Percentiles rank a stretch among this genome's conserved stretches.
phyloP scores from a whole-genome alignment of 176 grass and related monocot genomes.

The Paspalum notatum region DNA sequence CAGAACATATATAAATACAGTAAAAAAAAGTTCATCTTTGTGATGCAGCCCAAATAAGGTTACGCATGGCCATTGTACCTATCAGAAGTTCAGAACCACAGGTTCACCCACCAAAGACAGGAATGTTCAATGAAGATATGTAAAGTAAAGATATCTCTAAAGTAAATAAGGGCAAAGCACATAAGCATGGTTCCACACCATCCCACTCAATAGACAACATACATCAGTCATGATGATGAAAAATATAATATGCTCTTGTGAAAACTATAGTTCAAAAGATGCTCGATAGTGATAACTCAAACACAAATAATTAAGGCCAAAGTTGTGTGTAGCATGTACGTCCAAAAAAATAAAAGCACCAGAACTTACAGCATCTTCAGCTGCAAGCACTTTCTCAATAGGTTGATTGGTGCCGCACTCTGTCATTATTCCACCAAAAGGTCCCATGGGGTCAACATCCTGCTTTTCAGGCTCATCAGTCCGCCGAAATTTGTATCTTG shows the following conservation, averaged over 20 bases:
- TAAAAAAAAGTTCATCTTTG: not conserved
- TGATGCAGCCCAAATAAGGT: not conserved
- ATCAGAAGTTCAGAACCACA: not conserved
- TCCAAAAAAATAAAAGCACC: slow-evolving; percentile 14
- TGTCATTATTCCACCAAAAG: slow-evolving; percentile 75
- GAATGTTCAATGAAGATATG: slow-evolving; percentile 11
- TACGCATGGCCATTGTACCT: not conserved
- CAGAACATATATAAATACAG: not conserved
- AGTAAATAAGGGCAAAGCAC: slow-evolving; percentile 18
- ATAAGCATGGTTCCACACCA: slow-evolving; percentile 15
- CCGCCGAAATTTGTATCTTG: slow-evolving; percentile 70
- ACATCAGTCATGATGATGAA: slow-evolving; percentile 19
- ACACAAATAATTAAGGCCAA: not conserved
- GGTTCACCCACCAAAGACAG: not conserved
- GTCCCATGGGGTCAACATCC: slow-evolving; percentile 32
- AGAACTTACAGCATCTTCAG: slow-evolving; percentile 81
- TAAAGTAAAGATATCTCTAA: not conserved
- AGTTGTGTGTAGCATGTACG: slow-evolving; percentile 14
- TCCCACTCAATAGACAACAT: not conserved
- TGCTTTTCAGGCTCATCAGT: slow-evolving; percentile 55
- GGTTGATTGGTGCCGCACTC: slow-evolving; percentile 72
- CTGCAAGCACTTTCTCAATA: slow-evolving; percentile 63
- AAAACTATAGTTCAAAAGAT: slow-evolving; percentile 23
- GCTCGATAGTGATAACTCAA: not conserved
- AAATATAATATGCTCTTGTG: not conserved